phyloP scores from a whole-genome alignment of 2,329 filamentous ascomycete species.

The Penicillium oxalicum region DNA sequence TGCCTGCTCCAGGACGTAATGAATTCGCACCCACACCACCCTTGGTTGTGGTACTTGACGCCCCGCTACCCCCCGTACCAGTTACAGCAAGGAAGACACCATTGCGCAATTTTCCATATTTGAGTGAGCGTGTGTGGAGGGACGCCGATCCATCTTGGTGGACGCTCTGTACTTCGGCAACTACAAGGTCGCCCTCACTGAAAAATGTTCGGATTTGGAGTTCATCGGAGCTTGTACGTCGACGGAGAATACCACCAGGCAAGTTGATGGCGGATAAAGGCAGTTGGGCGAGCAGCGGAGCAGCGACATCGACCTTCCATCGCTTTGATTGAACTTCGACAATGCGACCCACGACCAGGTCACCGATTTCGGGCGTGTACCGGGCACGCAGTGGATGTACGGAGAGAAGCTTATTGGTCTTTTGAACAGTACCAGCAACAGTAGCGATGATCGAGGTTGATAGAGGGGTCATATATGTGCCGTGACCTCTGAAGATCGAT shows the following conservation, averaged over 20 bases:
- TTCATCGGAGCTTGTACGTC: conserved; percentile 91
- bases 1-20: conserved; percentile 59
- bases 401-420: conserved; percentile 94
- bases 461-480: conserved; percentile 66
- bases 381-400: conserved; percentile 84
- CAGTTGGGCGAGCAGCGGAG: conserved; percentile 75
- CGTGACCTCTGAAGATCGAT: conserved; percentile 64
- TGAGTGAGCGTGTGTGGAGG: conserved; percentile 81
- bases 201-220: conserved; percentile 97
- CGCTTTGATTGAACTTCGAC: conserved; percentile 87
- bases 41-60: conserved; percentile 34
- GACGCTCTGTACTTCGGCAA: conserved; percentile 89
- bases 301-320: conserved; percentile 93
- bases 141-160: conserved; percentile 79
- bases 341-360: conserved; percentile 89
- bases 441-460: conserved; percentile 73
- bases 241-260: conserved; percentile 83
- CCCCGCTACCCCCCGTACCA: conserved; percentile 67
- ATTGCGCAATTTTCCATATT: conserved; percentile 93
- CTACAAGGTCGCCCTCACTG: conserved; percentile 84
- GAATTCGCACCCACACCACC: conserved; percentile 31
- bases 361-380: conserved; percentile 93
- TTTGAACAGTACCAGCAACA: conserved; percentile 80
- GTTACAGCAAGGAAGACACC: conserved; percentile 79
- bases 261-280: conserved; percentile 89